These are phyloP conservation scores for Ogataea nonfermentans DNA, from an alignment of 805 yeast genomes.

Conservation along the genomic window DNA sequence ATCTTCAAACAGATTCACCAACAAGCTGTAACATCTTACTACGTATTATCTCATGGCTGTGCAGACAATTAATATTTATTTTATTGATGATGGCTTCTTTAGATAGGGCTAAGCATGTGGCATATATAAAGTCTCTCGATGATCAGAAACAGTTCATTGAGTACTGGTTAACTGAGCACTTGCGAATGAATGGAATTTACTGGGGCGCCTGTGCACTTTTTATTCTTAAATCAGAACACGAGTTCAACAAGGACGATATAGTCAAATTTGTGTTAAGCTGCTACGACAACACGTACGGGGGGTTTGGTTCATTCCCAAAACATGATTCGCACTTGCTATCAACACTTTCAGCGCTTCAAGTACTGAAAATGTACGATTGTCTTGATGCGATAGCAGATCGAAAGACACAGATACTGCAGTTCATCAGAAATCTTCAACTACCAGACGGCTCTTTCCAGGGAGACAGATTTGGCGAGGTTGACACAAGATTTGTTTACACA, in stretches of 20 bases:
- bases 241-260: constrained; percentile 61
- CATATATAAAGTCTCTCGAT: constrained; percentile 55
- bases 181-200: constrained; percentile 86
- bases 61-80: background rate
- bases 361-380: constrained; percentile 64
- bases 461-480: constrained; percentile 88
- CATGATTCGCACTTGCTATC: constrained; percentile 88
- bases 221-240: constrained; percentile 52
- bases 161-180: constrained; percentile 88
- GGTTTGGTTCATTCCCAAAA: constrained; percentile 84
- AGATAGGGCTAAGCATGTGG: constrained; percentile 51
- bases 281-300: constrained; percentile 57
- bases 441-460: constrained; percentile 81
- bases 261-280: constrained; percentile 69
- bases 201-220: constrained; percentile 89
- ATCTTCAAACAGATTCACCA: constrained; percentile 14
- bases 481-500: constrained; percentile 84
- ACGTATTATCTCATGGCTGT: constrained; percentile 12
- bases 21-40: constrained; percentile 16
- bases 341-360: constrained; percentile 84
- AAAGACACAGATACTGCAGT: constrained; percentile 36
- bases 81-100: constrained; percentile 1
- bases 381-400: constrained; percentile 39
- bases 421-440: constrained; percentile 45
- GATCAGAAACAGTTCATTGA: constrained; percentile 58